Evolutionary conservation across 108 stramenopile genomes (phyloP).

Genomic region (Cyclotella sp.): DNA sequence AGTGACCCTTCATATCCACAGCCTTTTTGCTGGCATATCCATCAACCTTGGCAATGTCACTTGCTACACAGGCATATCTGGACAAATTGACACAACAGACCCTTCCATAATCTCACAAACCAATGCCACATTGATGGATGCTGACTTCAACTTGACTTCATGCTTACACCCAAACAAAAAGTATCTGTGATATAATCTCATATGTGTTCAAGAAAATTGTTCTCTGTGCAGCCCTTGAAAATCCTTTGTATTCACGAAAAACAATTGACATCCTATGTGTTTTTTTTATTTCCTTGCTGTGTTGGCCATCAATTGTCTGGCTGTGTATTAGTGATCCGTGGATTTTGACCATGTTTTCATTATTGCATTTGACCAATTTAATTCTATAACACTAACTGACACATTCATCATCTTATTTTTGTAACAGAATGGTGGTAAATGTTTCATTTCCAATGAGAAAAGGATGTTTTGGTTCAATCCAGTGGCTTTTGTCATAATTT

Average conservation of each 20-base stretch:
- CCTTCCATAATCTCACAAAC: conserved; percentile 94
- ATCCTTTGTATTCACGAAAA: conserved; percentile 82
- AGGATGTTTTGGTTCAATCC: no score
- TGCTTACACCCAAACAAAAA: conserved; percentile 81
- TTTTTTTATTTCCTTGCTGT: conserved; percentile 76
- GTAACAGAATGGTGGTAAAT: no score
- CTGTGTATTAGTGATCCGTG: conserved; percentile 81
- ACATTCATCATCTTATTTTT: no score
- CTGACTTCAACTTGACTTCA: conserved; percentile 25
- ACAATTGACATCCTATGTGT: conserved; percentile 70
- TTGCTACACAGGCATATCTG: conserved; percentile 72
- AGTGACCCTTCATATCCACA: conserved; percentile 29
- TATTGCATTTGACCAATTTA: conserved; percentile 85
- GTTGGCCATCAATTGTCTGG: conserved; percentile 88
- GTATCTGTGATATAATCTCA: conserved; percentile 90
- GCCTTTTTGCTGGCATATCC: conserved; percentile 32
- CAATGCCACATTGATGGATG: conserved; percentile 87
- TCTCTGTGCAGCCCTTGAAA: conserved; percentile 63
- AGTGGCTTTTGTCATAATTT: no score
- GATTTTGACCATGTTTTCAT: conserved; percentile 83
- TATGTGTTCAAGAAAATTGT: conserved; percentile 90
- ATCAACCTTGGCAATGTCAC: conserved; percentile 77
- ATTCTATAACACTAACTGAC: no score
- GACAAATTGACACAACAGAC: conserved; percentile 71
- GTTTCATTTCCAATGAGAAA: no score